These are phyloP conservation scores for Arthrobotrys iridis DNA, from an alignment of 2,329 filamentous ascomycete genomes.

Conservation along the genomic window DNA sequence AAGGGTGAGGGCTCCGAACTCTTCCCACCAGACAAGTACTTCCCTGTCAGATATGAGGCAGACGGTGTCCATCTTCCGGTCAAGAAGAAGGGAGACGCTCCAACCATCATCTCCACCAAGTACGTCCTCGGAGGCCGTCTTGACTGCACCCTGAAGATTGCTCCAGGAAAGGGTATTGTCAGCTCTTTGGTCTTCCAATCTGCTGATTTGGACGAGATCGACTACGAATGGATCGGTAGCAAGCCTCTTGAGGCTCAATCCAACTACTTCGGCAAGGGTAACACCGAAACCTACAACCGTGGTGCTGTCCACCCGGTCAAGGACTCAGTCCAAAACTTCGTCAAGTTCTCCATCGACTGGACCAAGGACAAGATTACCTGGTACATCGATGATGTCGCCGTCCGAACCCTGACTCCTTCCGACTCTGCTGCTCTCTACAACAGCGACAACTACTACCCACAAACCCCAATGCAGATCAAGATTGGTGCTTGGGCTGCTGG, in stretches of 20 bases:
- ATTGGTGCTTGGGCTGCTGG: conserved; percentile 93
- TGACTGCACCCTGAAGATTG: conserved; percentile 83
- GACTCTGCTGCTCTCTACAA: conserved; percentile 64
- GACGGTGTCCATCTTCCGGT: conserved; percentile 89
- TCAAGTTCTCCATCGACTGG: conserved; percentile 94
- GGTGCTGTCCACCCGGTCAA: conserved; percentile 78
- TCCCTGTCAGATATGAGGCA: conserved; percentile 76
- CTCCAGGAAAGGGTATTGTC: conserved; percentile 89
- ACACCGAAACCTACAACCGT: conserved; percentile 85
- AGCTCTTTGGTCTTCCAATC: conserved; percentile 92
- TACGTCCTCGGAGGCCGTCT: conserved; percentile 99
- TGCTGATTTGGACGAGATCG: conserved; percentile 92
- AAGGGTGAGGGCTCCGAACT: conserved; percentile 27
- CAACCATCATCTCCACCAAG: conserved; percentile 87
- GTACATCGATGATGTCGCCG: conserved; percentile 79
- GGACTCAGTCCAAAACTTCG: conserved; percentile 77
- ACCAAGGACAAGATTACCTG: conserved; percentile 84
- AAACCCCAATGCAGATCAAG: conserved; percentile 94
- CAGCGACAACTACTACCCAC: conserved; percentile 72
- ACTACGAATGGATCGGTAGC: conserved; percentile 93
- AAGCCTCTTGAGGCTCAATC: conserved; percentile 80
- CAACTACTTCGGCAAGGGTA: conserved; percentile 96
- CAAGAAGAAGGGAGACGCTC: conserved; percentile 78
- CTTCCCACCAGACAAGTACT: conserved; percentile 74
- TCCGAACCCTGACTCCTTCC: conserved; percentile 77